These are phyloP conservation scores for Stephania japonica DNA, from an alignment of 164 flowering plant genomes.

Conservation along the genomic window DNA sequence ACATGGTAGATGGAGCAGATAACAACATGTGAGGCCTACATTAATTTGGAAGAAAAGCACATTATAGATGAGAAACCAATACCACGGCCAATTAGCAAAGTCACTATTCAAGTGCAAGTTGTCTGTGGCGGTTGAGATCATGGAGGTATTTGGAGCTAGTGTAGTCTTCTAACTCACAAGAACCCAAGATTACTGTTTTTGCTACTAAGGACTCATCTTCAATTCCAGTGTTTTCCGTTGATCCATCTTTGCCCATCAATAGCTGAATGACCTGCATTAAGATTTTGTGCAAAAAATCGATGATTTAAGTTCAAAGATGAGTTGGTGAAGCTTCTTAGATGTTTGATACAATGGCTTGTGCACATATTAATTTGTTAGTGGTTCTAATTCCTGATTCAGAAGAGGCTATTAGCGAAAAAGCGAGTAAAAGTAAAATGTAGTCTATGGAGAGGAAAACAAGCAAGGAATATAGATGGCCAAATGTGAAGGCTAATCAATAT, in stretches of 20 bases:
- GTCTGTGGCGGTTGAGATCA: constrained; percentile 69
- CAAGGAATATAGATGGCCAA: not conserved
- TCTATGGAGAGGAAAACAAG: not conserved
- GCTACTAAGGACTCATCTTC: constrained; percentile 26
- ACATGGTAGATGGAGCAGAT: not conserved
- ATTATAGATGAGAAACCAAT: not conserved
- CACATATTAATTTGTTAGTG: too few species aligned
- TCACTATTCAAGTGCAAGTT: constrained; percentile 63
- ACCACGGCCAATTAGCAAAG: not conserved
- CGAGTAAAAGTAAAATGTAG: not conserved
- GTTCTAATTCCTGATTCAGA: too few species aligned
- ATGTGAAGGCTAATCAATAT: not conserved
- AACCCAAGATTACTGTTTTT: constrained; percentile 41
- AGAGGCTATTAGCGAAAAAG: too few species aligned
- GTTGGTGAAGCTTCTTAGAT: not conserved
- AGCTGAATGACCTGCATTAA: constrained; percentile 57
- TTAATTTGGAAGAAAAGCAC: not conserved
- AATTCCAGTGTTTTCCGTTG: constrained; percentile 19
- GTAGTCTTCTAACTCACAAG: constrained; percentile 68
- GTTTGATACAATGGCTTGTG: too few species aligned
- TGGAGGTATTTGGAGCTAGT: constrained; percentile 53
- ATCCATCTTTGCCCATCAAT: constrained; percentile 47
- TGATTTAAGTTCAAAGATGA: not conserved
- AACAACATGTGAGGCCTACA: not conserved
- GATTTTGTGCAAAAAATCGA: not conserved